Conservation (phyloP, 1,284 basidiomycete species). For the Erythrobasidium hasegawianum region DNA sequence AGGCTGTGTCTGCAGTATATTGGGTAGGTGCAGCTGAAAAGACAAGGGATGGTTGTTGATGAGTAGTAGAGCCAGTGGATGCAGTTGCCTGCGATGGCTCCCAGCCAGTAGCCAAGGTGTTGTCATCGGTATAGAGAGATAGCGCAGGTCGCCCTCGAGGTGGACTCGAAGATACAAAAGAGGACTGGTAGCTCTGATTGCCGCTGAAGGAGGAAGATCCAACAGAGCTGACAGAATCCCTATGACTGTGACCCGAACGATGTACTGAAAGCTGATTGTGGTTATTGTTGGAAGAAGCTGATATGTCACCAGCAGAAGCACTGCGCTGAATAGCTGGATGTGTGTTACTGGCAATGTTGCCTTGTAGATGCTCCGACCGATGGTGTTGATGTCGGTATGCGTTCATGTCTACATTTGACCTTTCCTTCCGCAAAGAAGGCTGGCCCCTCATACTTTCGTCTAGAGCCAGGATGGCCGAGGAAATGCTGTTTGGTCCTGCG, state of each 20-base stretch:
- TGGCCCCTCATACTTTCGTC: no score
- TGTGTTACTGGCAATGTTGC: no score
- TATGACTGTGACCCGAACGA: background rate
- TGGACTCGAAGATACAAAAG: background rate
- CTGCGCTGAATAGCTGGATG: no score
- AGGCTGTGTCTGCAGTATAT: background rate
- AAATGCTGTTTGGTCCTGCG: no score
- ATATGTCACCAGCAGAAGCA: background rate
- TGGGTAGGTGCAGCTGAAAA: background rate
- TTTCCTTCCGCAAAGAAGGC: no score
- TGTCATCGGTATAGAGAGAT: conserved; percentile 18
- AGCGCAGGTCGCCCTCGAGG: background rate
- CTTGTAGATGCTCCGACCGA: no score
- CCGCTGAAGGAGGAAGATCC: background rate
- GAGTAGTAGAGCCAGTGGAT: background rate
- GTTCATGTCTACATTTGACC: no score
- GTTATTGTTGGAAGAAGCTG: background rate
- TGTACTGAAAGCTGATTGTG: background rate
- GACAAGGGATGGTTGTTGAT: background rate
- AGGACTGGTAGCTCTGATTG: background rate
- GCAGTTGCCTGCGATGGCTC: background rate
- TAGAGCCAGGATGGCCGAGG: no score
- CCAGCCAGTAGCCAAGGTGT: conserved; percentile 6
- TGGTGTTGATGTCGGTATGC: no score
- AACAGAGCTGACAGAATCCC: background rate